Evolutionary conservation across 1,284 basidiomycete species (phyloP).

Genomic region (Tausonia pullulans): DNA sequence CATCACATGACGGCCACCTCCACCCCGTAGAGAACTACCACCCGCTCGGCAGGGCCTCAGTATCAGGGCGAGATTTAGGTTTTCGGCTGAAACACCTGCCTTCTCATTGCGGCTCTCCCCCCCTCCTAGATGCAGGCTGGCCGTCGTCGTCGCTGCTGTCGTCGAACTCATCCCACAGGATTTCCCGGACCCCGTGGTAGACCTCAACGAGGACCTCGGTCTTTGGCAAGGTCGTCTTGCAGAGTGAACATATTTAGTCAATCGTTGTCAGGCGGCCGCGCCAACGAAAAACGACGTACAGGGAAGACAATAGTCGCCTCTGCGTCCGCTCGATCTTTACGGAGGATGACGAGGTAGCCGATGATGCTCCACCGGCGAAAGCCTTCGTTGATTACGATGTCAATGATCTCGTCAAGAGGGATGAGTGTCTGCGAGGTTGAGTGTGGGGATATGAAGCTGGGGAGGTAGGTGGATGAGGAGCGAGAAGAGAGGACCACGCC

Average conservation of each 20-base stretch:
- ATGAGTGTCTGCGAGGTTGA: background rate
- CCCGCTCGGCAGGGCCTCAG: too few species aligned
- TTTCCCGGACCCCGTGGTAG: slow-evolving; percentile 3
- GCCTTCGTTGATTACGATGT: slow-evolving; percentile 5
- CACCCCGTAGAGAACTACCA: too few species aligned
- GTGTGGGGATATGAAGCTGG: background rate
- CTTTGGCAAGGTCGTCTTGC: background rate
- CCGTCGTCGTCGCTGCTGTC: background rate
- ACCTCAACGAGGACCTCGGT: slow-evolving; percentile 1
- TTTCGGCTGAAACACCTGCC: too few species aligned
- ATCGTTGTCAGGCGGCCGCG: too few species aligned
- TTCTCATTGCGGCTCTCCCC: too few species aligned
- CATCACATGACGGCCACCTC: too few species aligned
- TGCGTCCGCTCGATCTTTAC: background rate
- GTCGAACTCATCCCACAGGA: slow-evolving; percentile 5
- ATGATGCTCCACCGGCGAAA: background rate
- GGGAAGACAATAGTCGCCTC: background rate
- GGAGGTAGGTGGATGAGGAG: background rate
- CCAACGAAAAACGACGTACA: too few species aligned
- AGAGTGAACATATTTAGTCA: too few species aligned
- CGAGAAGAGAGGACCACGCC: background rate
- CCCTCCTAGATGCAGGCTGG: too few species aligned
- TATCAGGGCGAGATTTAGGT: too few species aligned
- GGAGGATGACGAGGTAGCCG: background rate
- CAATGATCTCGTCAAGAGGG: slow-evolving; percentile 2